These are phyloP conservation scores for Amanita phalloides DNA, from an alignment of 768 basidiomycete genomes.

Conservation along the genomic window DNA sequence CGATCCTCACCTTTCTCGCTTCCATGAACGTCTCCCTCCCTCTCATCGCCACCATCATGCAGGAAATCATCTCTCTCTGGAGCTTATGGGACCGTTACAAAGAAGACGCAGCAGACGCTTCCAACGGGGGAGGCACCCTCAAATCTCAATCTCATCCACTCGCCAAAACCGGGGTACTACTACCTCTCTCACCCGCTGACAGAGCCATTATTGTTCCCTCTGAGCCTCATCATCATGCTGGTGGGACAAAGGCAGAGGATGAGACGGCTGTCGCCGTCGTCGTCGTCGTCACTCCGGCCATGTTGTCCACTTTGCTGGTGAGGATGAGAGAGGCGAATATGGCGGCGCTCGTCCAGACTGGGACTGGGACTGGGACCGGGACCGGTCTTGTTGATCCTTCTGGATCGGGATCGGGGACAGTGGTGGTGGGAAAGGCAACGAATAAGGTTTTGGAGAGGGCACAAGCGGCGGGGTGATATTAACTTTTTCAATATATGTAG, in stretches of 20 bases:
- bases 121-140: slow-evolving; percentile 1
- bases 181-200: background rate
- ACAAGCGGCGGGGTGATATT: slow-evolving; percentile 42
- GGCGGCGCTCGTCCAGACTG: slow-evolving; percentile 29
- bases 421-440: slow-evolving; percentile 17
- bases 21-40: slow-evolving; percentile 79
- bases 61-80: slow-evolving; percentile 87
- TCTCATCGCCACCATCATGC: slow-evolving; percentile 72
- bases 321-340: slow-evolving; percentile 60
- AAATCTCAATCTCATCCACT: background rate
- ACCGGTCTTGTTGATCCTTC: background rate
- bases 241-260: background rate
- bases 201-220: no score
- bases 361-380: background rate
- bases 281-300: slow-evolving; percentile 36
- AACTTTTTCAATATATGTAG: no score
- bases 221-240: no score
- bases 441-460: slow-evolving; percentile 70
- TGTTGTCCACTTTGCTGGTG: slow-evolving; percentile 44
- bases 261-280: background rate
- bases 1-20: slow-evolving; percentile 70
- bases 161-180: background rate
- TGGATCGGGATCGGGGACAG: background rate
- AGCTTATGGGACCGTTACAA: slow-evolving; percentile 81
- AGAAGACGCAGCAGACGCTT: slow-evolving; percentile 35